Evolutionary conservation across 2,329 filamentous ascomycete genomes (phyloP).

Genomic region (Tolypocladium guangdongense): DNA sequence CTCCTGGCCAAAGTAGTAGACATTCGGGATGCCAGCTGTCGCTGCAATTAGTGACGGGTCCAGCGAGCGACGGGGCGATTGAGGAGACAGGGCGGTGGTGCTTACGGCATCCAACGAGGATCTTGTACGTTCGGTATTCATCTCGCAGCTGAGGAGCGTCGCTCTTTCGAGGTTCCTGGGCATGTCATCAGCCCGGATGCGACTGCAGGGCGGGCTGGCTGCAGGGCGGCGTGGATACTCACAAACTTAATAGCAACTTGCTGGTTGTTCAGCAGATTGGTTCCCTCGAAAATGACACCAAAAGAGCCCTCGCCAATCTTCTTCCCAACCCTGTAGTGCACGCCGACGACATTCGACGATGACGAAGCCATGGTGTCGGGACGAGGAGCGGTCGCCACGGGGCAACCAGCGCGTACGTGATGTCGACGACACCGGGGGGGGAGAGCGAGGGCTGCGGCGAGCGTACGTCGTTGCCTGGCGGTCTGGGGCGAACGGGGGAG

Average conservation of each 20-base stretch:
- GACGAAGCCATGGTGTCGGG: constrained; percentile 62
- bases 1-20: constrained; percentile 98
- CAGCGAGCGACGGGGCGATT: neutral
- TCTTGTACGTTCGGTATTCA: constrained; percentile 99
- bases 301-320: constrained; percentile 99
- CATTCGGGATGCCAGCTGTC: constrained; percentile 92
- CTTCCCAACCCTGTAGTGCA: constrained; percentile 97
- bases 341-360: constrained; percentile 93
- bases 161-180: constrained; percentile 91
- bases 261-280: constrained; percentile 96
- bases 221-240: constrained; percentile 27
- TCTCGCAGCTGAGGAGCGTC: constrained; percentile 95
- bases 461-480: constrained; percentile 3
- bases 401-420: neutral
- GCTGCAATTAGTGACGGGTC: constrained; percentile 9
- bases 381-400: constrained; percentile 1
- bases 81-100: neutral
- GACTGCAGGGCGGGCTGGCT: neutral
- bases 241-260: constrained; percentile 99
- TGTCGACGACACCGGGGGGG: neutral
- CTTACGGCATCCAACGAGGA: constrained; percentile 97
- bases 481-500: constrained; percentile 3
- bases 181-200: neutral
- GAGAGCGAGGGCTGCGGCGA: neutral
- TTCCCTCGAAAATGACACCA: constrained; percentile 97